Evolutionary conservation across 1,139 yeast species (phyloP), one percentile per base, ranked within the genome.

Genomic region (Candida sanyaensis): DNA sequence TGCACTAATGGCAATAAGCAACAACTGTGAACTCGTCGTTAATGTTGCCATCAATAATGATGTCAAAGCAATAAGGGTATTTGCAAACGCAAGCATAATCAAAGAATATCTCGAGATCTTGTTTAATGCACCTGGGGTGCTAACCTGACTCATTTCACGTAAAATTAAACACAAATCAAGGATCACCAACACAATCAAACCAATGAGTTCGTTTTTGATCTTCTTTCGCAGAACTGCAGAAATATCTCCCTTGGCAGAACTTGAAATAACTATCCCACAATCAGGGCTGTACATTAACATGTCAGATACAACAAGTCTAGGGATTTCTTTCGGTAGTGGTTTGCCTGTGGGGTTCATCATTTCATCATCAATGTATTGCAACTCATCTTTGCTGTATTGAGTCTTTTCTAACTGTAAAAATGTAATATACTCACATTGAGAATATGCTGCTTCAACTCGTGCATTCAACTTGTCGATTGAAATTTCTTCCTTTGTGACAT

Each of bases 261-360:
- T 49, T 4, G 70, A 63, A 9, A 88, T 54, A 0, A 78, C 64
- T 3, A 86, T 62, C 0, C 92, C 96, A 69, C 98, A 92, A 61
- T 92, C 96, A 0, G 97, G 97, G 0, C 97, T 89, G 59, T 88
- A 91, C 17, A 89, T 52, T 24, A 88, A 54, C 5, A 86, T 88
- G 8, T 77, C 67, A 6, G 77, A 64, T 10, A 90, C 60, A 32
- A 68, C 69, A 13, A 92, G 57, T 2, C 66, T 61, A 0, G 97
- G 97, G 1, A 85, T 62, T 6, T 58, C 52, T 0, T 61, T 51
- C 6, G 80, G 75, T 12, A 85, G 77, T 1, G 97, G 97, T 50
- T 86, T 71, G 1, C 97, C 97, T 32, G 78, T 63, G 0, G 97
- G 97, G 54, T 77, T 70, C 12, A 59, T 64, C 29, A 90, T 66